Conservation (phyloP, 306 rosid species). For the Fragaria iinumae region DNA sequence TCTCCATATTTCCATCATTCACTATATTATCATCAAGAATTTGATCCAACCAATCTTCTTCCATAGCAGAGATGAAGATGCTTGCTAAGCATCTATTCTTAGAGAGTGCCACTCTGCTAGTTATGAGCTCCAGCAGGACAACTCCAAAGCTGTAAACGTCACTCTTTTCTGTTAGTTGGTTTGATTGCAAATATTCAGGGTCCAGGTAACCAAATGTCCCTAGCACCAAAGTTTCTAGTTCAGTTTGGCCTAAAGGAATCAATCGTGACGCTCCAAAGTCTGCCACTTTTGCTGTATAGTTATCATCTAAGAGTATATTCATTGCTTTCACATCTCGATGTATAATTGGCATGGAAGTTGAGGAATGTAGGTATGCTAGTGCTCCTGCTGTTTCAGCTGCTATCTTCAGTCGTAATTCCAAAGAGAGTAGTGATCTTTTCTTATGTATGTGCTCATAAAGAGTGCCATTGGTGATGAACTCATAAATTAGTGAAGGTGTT, state of each 20-base stretch:
- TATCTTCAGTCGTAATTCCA: background rate
- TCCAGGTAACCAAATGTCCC: conserved; percentile 19
- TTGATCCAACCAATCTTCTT: background rate
- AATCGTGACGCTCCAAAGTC: conserved; percentile 15
- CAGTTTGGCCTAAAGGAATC: conserved; percentile 4
- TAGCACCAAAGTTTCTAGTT: background rate
- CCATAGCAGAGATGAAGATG: background rate
- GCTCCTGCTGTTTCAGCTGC: conserved; percentile 10
- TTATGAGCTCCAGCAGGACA: conserved; percentile 3
- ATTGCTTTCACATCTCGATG: conserved; percentile 9
- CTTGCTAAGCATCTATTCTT: conserved; percentile 3
- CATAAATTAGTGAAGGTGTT: background rate
- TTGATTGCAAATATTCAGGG: conserved; percentile 29
- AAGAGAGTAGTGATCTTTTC: background rate
- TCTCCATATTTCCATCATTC: conserved; percentile 8
- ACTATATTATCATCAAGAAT: background rate
- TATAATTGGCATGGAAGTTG: background rate
- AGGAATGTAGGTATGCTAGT: background rate
- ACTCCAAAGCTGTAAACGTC: conserved; percentile 31
- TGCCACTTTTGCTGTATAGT: background rate
- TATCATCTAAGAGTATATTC: background rate
- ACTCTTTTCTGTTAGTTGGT: conserved; percentile 25
- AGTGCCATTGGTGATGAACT: background rate
- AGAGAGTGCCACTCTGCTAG: background rate
- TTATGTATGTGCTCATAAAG: conserved; percentile 1